phyloP scores from a whole-genome alignment of 768 basidiomycete genomes.

The Suillus occidentalis region DNA sequence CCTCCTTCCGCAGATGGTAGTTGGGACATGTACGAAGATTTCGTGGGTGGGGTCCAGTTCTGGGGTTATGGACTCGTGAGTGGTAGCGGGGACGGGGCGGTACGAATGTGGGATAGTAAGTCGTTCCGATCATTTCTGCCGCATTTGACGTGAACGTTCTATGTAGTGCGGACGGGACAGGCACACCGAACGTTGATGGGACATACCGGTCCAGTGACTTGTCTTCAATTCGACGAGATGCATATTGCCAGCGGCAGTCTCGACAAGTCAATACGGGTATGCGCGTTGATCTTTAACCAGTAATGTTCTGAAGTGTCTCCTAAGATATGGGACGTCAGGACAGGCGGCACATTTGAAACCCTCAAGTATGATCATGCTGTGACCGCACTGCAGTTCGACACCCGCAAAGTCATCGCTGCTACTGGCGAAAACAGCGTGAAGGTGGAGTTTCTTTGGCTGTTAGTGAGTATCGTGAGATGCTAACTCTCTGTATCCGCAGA shows the following conservation, averaged over 20 bases:
- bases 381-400: constrained; percentile 92
- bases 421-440: constrained; percentile 92
- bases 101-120: constrained; percentile 99
- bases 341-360: constrained; percentile 84
- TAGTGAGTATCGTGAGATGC: neutral
- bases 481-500: constrained; percentile 41
- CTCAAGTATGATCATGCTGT: constrained; percentile 90
- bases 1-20: constrained; percentile 88
- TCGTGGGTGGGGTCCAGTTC: constrained; percentile 96
- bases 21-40: constrained; percentile 96
- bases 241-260: constrained; percentile 91
- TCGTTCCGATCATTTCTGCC: constrained; percentile 18
- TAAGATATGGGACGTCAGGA: constrained; percentile 96
- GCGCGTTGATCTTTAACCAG: constrained; percentile 23
- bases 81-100: constrained; percentile 95
- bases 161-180: constrained; percentile 95
- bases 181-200: constrained; percentile 91
- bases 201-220: constrained; percentile 91
- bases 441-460: constrained; percentile 43
- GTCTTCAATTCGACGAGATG: constrained; percentile 94
- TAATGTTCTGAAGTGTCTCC: constrained; percentile 8
- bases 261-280: constrained; percentile 88
- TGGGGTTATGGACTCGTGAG: constrained; percentile 98
- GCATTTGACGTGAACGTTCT: constrained; percentile 7
- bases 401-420: constrained; percentile 88